phyloP scores from a whole-genome alignment of 768 basidiomycete species.

The Lepiota venenata region DNA sequence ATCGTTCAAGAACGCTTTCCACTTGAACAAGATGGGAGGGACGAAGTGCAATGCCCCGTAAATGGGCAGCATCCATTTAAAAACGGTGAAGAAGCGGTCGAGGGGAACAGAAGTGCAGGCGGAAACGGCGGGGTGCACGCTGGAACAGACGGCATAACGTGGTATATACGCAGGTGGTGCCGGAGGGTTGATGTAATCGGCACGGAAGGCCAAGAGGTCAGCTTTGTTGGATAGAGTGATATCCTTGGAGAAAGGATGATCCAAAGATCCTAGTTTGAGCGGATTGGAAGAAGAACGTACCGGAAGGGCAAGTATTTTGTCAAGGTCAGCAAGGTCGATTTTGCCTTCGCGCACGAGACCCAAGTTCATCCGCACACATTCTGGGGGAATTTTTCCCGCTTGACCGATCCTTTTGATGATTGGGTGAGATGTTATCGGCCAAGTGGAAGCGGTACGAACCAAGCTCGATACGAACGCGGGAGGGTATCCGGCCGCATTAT shows the following conservation, averaged over 20 bases:
- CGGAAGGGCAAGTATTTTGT: slow-evolving; percentile 45
- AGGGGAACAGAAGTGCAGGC: slow-evolving; percentile 57
- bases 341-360: slow-evolving; percentile 54
- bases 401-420: slow-evolving; percentile 55
- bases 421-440: not conserved
- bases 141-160: slow-evolving; percentile 57
- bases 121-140: slow-evolving; percentile 72
- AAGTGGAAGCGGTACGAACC: slow-evolving; percentile 40
- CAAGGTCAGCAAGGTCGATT: slow-evolving; percentile 55
- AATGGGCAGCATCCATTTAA: slow-evolving; percentile 78
- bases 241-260: slow-evolving; percentile 32
- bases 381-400: slow-evolving; percentile 61
- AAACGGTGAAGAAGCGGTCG: slow-evolving; percentile 77
- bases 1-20: slow-evolving; percentile 57
- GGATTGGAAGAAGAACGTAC: slow-evolving; percentile 29
- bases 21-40: slow-evolving; percentile 81
- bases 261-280: not conserved
- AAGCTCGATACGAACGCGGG: slow-evolving; percentile 68
- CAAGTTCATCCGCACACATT: slow-evolving; percentile 58
- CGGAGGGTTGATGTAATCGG: slow-evolving; percentile 29
- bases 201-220: slow-evolving; percentile 42
- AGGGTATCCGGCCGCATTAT: slow-evolving; percentile 81
- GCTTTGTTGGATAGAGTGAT: slow-evolving; percentile 49
- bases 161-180: slow-evolving; percentile 14
- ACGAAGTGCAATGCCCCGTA: slow-evolving; percentile 91